Conservation (phyloP, 2,329 filamentous ascomycete genomes). For the Ampelomyces quisqualis region DNA sequence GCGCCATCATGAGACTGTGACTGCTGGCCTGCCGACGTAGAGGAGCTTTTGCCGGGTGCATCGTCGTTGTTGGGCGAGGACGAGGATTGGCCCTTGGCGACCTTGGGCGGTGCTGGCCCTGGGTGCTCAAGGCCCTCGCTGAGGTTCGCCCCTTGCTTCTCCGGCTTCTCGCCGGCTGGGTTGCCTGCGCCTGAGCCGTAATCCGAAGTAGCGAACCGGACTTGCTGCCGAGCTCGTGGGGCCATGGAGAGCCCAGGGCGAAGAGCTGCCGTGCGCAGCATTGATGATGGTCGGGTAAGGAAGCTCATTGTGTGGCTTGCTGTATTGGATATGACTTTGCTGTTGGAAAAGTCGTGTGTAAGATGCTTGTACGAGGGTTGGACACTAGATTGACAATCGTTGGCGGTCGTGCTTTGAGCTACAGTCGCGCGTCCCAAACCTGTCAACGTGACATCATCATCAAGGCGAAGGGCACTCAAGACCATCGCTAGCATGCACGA, state of each 20-base stretch:
- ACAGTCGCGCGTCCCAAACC: not conserved
- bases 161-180: slow-evolving; percentile 47
- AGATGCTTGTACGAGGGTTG: not conserved
- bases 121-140: slow-evolving; percentile 49
- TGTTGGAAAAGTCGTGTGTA: not conserved
- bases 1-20: slow-evolving; percentile 9
- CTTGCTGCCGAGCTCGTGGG: slow-evolving; percentile 31
- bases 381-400: not conserved
- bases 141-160: slow-evolving; percentile 45
- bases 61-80: slow-evolving; percentile 33
- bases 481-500: no score
- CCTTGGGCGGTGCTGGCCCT: slow-evolving; percentile 48
- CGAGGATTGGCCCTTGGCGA: slow-evolving; percentile 38
- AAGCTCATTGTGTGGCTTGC: slow-evolving; percentile 38
- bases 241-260: slow-evolving; percentile 26
- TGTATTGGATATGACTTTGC: not conserved
- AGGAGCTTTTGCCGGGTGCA: slow-evolving; percentile 4
- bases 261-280: slow-evolving; percentile 31
- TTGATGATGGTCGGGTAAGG: slow-evolving; percentile 27
- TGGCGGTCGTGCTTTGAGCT: slow-evolving; percentile 2
- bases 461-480: no score
- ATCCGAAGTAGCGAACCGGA: slow-evolving; percentile 42
- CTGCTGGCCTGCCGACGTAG: slow-evolving; percentile 12
- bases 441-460: slow-evolving; percentile 7
- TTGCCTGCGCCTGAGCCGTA: slow-evolving; percentile 49